Percentiles rank a stretch among this genome's conserved stretches.
phyloP scores from a whole-genome alignment of 306 rosid genomes.

The Trifolium pratense region DNA sequence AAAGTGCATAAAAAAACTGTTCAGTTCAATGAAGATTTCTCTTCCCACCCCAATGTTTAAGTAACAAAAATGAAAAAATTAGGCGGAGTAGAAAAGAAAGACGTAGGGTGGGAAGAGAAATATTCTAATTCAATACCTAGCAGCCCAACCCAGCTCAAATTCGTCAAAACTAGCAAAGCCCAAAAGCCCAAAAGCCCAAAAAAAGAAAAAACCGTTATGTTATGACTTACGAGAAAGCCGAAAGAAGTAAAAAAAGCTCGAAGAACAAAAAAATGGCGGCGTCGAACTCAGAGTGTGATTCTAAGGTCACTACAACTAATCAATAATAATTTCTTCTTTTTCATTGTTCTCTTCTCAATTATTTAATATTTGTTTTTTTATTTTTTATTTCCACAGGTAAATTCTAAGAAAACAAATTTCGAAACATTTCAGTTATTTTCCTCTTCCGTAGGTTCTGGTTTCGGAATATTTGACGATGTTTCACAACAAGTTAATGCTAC shows the following conservation, averaged over 20 bases:
- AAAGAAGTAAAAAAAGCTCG: not conserved
- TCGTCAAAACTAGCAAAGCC: too few relatives aligned
- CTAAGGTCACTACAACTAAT: not conserved
- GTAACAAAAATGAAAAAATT: too few relatives aligned
- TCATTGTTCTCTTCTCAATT: not conserved
- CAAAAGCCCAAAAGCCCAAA: too few relatives aligned
- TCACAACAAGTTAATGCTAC: conserved; percentile 48
- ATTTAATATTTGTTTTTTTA: not conserved
- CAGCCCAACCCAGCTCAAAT: too few relatives aligned
- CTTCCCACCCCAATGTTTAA: too few relatives aligned
- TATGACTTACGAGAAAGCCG: too few relatives aligned
- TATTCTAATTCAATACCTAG: too few relatives aligned
- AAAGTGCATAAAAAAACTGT: too few relatives aligned
- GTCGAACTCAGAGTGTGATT: conserved; percentile 2
- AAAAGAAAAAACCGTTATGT: too few relatives aligned
- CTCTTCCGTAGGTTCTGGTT: conserved; percentile 51
- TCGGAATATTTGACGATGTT: conserved; percentile 63
- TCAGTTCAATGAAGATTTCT: too few relatives aligned
- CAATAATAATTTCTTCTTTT: not conserved
- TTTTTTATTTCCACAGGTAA: conserved; percentile 3
- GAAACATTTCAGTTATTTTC: conserved; percentile 67
- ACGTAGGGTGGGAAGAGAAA: too few relatives aligned
- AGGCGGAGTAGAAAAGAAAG: too few relatives aligned
- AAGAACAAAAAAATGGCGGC: conserved; percentile 21
- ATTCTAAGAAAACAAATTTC: conserved; percentile 50